Evolutionary conservation across 768 basidiomycete genomes (phyloP), one percentile per base, ranked within the genome.

Genomic region (Suillus tomentosus): DNA sequence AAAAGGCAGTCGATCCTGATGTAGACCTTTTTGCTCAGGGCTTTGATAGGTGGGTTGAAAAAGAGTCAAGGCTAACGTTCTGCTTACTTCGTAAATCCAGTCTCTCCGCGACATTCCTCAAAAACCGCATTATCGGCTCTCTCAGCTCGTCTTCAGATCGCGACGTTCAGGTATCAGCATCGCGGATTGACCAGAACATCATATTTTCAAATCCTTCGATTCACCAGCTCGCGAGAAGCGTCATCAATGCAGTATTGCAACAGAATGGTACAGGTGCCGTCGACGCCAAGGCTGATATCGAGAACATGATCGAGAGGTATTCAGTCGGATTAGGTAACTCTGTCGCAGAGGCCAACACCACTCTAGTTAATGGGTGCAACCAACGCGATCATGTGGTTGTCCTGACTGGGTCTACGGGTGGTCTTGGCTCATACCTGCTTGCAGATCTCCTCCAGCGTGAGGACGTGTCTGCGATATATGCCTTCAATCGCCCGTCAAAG

Each of bases 161-260:
- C 0, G 73, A 73, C 27, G 65, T 73, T 5, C 69, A 70, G n/a
- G 68, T 73, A 10, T 67, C 74, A 0, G 71, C 71, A 8, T 9
- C 59, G 2, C 65, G 70, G 3, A 56, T 84, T 5, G 67, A 73
- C 10, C 65, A 68, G 10, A 71, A 71, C 55, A 64, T 80, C 61
- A 76, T 85, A 4, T 78, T 77, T 47, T 69, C 73, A 24, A 70
- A 81, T 34, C 82, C 83, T 3, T 80, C 80, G 2, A 77, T 83
- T 22, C 73, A 75, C 42, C 70, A 69, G 3, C 72, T 80, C 31
- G 73, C 76, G 55, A 69, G 70, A 60, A 73, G 62, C 22, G 61
- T 68, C n/a, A 56, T 54, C 1, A 27, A 58, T 9, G 48, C 73
- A 36, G 64, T 69, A 53, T 31, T 53, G 15, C 60, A 50, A n/a